Conservation (phyloP, 2,329 filamentous ascomycete species). For the Penicillium freii region DNA sequence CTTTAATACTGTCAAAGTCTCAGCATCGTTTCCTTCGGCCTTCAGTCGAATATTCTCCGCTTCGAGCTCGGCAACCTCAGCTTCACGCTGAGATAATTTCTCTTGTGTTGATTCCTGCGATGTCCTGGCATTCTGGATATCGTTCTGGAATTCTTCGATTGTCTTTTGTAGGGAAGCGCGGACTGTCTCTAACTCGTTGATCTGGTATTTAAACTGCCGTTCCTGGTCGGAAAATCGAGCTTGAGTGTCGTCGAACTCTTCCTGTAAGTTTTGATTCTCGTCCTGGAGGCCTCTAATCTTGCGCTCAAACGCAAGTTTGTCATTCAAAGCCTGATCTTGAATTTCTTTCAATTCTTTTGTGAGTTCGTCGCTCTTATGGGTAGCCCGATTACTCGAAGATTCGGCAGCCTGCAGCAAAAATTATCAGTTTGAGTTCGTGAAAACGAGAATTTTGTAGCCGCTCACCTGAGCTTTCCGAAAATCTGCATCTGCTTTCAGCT, state of each 20-base stretch:
- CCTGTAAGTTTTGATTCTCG: conserved; percentile 69
- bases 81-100: conserved; percentile 67
- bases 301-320: conserved; percentile 56
- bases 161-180: conserved; percentile 58
- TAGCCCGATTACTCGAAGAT: conserved; percentile 50
- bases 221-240: conserved; percentile 69
- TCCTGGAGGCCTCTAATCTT: conserved; percentile 60
- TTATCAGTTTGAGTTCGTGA: not conserved
- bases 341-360: conserved; percentile 55
- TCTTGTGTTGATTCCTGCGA: conserved; percentile 63
- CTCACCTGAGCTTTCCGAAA: conserved; percentile 64
- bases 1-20: conserved; percentile 81
- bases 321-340: conserved; percentile 55
- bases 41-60: conserved; percentile 80
- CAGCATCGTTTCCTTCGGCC: conserved; percentile 80
- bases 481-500: conserved; percentile 79
- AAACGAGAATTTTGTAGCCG: not conserved
- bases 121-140: conserved; percentile 55
- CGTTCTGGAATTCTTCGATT: conserved; percentile 50
- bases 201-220: conserved; percentile 61
- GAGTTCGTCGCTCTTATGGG: conserved; percentile 55
- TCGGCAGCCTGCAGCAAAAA: conserved; percentile 48
- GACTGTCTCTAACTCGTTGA: conserved; percentile 61
- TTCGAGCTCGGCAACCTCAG: conserved; percentile 71
- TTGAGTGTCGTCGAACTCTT: conserved; percentile 79